phyloP scores from a whole-genome alignment of 129 eudicot species.

The Arctium minus region DNA sequence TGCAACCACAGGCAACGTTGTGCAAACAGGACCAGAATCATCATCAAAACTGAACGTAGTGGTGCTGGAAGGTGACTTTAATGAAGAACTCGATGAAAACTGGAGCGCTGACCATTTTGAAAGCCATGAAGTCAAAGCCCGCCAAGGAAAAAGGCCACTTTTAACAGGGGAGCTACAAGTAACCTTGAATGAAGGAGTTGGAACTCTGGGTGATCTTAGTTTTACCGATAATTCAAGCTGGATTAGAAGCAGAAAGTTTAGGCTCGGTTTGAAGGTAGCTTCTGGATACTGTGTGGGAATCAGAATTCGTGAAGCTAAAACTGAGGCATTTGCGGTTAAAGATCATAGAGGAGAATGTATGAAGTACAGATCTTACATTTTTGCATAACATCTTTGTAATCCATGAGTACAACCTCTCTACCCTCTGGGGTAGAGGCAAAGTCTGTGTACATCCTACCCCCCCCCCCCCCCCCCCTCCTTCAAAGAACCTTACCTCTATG shows the following conservation, averaged over 20 bases:
- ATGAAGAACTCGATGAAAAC: constrained; percentile 34
- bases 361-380: background rate
- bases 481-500: background rate
- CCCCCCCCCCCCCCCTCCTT: too few species aligned
- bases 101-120: constrained; percentile 51
- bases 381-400: background rate
- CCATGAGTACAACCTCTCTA: background rate
- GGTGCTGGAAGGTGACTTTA: constrained; percentile 56
- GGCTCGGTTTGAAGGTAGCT: constrained; percentile 50
- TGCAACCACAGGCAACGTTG: constrained; percentile 39
- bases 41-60: constrained; percentile 45
- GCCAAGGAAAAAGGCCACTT: constrained; percentile 61
- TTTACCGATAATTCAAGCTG: constrained; percentile 58
- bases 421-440: too few species aligned
- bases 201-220: constrained; percentile 47
- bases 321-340: constrained; percentile 57
- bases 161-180: constrained; percentile 49
- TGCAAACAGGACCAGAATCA: constrained; percentile 50
- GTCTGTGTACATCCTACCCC: too few species aligned
- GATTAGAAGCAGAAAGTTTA: constrained; percentile 58
- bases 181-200: constrained; percentile 49
- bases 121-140: constrained; percentile 54
- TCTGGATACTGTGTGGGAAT: constrained; percentile 49
- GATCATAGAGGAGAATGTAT: constrained; percentile 63
- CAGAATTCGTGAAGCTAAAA: constrained; percentile 54